A percentile compares a stretch with the other conserved stretches of the same genome.
phyloP scores from a whole-genome alignment of 75 land plant genomes.

The Larix kaempferi region DNA sequence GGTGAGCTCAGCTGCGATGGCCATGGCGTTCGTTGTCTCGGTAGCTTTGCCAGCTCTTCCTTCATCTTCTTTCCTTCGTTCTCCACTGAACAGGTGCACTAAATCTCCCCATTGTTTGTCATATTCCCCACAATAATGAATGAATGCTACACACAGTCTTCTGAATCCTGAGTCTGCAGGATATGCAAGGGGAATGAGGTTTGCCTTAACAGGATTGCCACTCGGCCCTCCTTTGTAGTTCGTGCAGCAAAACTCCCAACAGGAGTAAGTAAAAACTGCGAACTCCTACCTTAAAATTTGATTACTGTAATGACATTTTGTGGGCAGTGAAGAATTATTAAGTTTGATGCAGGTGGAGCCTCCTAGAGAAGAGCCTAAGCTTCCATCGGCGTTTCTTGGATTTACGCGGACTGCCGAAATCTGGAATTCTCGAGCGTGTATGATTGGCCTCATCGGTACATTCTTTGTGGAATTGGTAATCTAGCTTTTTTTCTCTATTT shows the following conservation, averaged over 20 bases:
- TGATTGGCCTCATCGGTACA: constrained; percentile 89
- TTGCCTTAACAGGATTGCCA: too few species aligned
- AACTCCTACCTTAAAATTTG: not conserved
- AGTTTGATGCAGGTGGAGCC: constrained; percentile 59
- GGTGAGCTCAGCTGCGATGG: too few species aligned
- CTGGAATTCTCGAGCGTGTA: constrained; percentile 94
- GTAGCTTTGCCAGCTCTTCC: too few species aligned
- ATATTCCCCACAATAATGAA: too few species aligned
- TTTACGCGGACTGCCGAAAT: constrained; percentile 88
- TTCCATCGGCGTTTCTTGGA: constrained; percentile 65
- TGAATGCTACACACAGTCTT: too few species aligned
- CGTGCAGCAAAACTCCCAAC: constrained; percentile 73
- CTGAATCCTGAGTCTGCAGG: too few species aligned
- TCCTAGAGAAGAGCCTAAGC: constrained; percentile 84
- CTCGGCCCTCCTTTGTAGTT: too few species aligned
- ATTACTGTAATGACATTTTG: not conserved
- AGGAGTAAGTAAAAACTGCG: constrained; percentile 39
- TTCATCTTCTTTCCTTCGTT: too few species aligned
- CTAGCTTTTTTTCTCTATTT: not conserved
- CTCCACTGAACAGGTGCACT: too few species aligned
- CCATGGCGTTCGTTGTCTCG: too few species aligned
- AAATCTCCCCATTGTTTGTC: too few species aligned
- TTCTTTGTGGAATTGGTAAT: constrained; percentile 82
- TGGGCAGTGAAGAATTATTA: not conserved
- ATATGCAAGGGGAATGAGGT: too few species aligned